These are phyloP conservation scores for Ustilago trichophora DNA, from an alignment of 1,284 basidiomycete genomes.

Conservation along the genomic window DNA sequence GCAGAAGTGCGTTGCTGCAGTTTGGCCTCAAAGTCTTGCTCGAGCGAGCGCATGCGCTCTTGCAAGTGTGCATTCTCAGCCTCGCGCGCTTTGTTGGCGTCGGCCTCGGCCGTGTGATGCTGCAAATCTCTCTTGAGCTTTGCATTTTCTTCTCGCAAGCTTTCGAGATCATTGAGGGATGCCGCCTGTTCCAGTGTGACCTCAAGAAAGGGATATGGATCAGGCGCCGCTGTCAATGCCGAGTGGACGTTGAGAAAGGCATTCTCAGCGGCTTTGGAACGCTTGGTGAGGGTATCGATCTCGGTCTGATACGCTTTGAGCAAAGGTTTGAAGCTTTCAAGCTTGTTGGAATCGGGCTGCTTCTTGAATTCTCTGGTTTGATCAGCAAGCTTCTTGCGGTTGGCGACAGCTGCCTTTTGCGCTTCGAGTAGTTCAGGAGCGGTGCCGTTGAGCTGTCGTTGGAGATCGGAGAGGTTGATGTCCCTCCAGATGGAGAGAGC, in stretches of 20 bases:
- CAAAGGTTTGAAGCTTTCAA: slow-evolving; percentile 58
- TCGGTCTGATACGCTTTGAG: slow-evolving; percentile 81
- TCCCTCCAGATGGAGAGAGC: slow-evolving; percentile 53
- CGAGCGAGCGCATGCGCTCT: slow-evolving; percentile 66
- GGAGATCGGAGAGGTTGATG: slow-evolving; percentile 43
- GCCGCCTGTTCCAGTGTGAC: slow-evolving; percentile 75
- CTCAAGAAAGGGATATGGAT: slow-evolving; percentile 94
- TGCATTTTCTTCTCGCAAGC: slow-evolving; percentile 30
- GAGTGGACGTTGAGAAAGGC: slow-evolving; percentile 81
- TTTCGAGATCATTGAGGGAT: slow-evolving; percentile 40
- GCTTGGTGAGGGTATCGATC: slow-evolving; percentile 91
- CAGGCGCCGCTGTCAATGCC: slow-evolving; percentile 84
- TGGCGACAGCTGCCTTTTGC: slow-evolving; percentile 54
- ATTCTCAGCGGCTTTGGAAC: slow-evolving; percentile 88
- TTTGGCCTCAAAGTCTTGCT: slow-evolving; percentile 82
- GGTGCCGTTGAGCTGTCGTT: slow-evolving; percentile 32
- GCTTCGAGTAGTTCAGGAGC: slow-evolving; percentile 39
- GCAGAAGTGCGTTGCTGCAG: slow-evolving; percentile 84
- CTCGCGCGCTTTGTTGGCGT: slow-evolving; percentile 72
- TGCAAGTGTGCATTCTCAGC: slow-evolving; percentile 85
- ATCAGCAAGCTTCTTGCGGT: slow-evolving; percentile 60
- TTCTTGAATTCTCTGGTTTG: slow-evolving; percentile 63
- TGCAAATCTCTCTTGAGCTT: slow-evolving; percentile 29
- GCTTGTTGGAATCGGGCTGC: slow-evolving; percentile 47
- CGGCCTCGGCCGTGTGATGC: slow-evolving; percentile 5